phyloP scores from a whole-genome alignment of 2,329 filamentous ascomycete genomes.

The Talaromyces sp. region DNA sequence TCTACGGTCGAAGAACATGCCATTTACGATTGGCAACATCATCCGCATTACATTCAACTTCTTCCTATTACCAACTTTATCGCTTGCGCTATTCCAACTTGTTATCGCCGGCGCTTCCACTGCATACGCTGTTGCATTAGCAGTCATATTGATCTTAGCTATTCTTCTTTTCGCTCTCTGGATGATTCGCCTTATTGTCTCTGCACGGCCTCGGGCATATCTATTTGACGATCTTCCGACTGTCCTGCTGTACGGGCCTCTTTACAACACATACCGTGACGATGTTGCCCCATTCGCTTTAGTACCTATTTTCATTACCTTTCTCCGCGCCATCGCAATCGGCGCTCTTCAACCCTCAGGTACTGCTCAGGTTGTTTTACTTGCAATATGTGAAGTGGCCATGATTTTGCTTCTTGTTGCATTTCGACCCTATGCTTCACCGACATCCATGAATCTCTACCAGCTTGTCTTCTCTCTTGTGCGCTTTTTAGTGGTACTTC shows the following conservation, averaged over 20 bases:
- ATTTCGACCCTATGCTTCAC: conserved; percentile 83
- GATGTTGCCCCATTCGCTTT: conserved; percentile 87
- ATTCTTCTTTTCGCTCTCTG: conserved; percentile 73
- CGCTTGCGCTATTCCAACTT: conserved; percentile 87
- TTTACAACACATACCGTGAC: conserved; percentile 98
- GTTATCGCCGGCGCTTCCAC: conserved; percentile 70
- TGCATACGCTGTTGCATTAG: conserved; percentile 68
- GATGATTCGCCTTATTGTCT: conserved; percentile 77
- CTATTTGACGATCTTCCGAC: conserved; percentile 93
- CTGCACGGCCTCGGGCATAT: conserved; percentile 76
- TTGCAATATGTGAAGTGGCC: conserved; percentile 93
- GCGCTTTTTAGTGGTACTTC: conserved; percentile 70
- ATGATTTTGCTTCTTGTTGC: conserved; percentile 82
- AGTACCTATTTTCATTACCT: conserved; percentile 78
- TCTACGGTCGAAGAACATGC: conserved; percentile 83
- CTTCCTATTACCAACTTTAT: conserved; percentile 81
- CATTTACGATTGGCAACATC: conserved; percentile 76
- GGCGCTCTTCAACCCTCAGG: conserved; percentile 91
- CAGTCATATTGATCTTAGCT: conserved; percentile 70
- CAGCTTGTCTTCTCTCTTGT: conserved; percentile 80
- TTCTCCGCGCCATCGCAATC: conserved; percentile 83
- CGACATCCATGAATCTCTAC: conserved; percentile 97
- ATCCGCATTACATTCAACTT: conserved; percentile 90
- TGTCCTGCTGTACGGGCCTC: conserved; percentile 81
- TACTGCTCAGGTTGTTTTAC: conserved; percentile 85